Conservation (phyloP, 2,329 filamentous ascomycete species). For the Rhinocladiella similis region DNA sequence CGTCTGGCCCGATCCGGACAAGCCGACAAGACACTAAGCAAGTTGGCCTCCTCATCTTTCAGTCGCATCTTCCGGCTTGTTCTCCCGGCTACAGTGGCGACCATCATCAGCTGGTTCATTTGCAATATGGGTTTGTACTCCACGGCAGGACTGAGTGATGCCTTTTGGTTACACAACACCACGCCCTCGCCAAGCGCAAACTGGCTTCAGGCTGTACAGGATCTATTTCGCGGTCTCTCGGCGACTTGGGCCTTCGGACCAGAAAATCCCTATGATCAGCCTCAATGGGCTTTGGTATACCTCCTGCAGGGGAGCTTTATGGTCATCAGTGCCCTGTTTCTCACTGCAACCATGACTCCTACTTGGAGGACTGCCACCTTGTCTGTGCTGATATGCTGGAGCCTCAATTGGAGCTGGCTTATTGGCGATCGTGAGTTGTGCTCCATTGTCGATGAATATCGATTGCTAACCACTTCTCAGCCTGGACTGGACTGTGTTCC, state of each 20-base stretch:
- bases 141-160: conserved; percentile 57
- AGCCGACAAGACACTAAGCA: conserved; percentile 53
- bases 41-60: conserved; percentile 59
- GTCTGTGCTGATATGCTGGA: conserved; percentile 50
- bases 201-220: conserved; percentile 44
- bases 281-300: conserved; percentile 61
- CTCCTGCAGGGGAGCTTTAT: conserved; percentile 56
- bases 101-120: conserved; percentile 56
- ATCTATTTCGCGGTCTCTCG: conserved; percentile 48
- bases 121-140: conserved; percentile 59
- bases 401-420: conserved; percentile 39
- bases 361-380: conserved; percentile 52
- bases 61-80: conserved; percentile 59
- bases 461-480: conserved; percentile 14
- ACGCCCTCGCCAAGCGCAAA: conserved; percentile 45
- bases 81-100: conserved; percentile 58
- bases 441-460: background rate
- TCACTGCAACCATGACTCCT: conserved; percentile 51
- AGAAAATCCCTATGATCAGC: conserved; percentile 56
- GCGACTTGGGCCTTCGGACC: conserved; percentile 53
- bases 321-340: conserved; percentile 56
- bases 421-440: conserved; percentile 35
- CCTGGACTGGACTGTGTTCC: conserved; percentile 57
- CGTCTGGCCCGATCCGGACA: conserved; percentile 56
- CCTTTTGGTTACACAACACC: conserved; percentile 59